phyloP scores from a whole-genome alignment of 768 basidiomycete genomes.

The Collybiopsis luxurians region DNA sequence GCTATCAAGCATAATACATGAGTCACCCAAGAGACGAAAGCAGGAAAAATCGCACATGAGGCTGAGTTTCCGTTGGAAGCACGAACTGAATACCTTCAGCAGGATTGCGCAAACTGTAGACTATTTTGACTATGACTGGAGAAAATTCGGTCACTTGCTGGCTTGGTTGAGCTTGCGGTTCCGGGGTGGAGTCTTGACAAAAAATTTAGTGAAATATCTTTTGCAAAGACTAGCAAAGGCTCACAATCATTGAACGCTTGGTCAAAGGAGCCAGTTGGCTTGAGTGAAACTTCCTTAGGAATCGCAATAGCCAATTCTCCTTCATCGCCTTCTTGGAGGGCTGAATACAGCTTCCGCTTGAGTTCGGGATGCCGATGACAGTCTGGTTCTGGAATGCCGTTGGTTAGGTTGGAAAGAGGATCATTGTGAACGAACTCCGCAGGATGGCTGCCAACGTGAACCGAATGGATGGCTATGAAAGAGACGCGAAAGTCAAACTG shows the following conservation, averaged over 20 bases:
- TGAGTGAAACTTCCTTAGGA: conserved; percentile 67
- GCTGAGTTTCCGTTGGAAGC: conserved; percentile 75
- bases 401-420: conserved; percentile 62
- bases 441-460: conserved; percentile 67
- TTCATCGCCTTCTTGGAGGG: conserved; percentile 88
- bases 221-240: conserved; percentile 11
- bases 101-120: conserved; percentile 80
- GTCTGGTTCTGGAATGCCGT: conserved; percentile 55
- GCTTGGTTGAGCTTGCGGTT: conserved; percentile 26
- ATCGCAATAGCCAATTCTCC: conserved; percentile 92
- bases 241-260: conserved; percentile 57
- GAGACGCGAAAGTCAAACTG: conserved; percentile 16
- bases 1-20: conserved; percentile 40
- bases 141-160: conserved; percentile 59
- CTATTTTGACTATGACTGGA: conserved; percentile 72
- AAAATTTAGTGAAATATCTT: background rate
- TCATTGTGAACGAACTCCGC: conserved; percentile 82
- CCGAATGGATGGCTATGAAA: conserved; percentile 61
- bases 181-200: conserved; percentile 60
- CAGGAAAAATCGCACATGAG: conserved; percentile 59
- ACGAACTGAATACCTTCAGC: conserved; percentile 86
- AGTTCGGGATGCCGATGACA: conserved; percentile 89
- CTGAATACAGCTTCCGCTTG: conserved; percentile 89
- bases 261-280: conserved; percentile 51
- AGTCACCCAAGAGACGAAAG: conserved; percentile 10